Evolutionary conservation across 495 filamentous ascomycete genomes (phyloP), one percentile per base, ranked within the genome.

Genomic region (Tetracladium setigerum): DNA sequence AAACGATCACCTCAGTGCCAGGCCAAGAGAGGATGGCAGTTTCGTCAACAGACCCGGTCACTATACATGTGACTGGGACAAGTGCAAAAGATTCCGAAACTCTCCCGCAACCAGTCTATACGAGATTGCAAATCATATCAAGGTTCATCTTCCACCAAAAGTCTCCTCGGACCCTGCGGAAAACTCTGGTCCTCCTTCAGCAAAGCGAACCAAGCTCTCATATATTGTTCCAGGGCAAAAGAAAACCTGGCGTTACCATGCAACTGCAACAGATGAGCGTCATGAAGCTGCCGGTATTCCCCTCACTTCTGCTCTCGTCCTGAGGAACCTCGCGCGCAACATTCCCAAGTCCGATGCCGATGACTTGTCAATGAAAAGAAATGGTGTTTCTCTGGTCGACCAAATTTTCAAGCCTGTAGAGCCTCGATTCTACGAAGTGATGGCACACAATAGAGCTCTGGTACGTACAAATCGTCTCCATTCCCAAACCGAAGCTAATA

Each of bases 261-360:
- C 87, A 51, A 95, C 90, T 0, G 73, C 77, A 0, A 66, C 77
- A n/a, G 91, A 95, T 59, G 92, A 96, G 55, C 72, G 81, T 22
- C 66, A 73, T 3, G 84, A 95, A 49, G 84, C 91, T 0, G 77
- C 81, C 16, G 92, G 92, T 4, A 79, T 96, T 36, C 87, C 92
- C 7, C 76, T 95, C 32, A 87, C 86, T 33, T 85, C 86, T 19
- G 82, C 84, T 9, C 67, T 96, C 17, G 86, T 99, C 2, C 67
- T 99, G 52, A 79, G 92, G 30, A 99, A 97, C 58, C 76, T 99
- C 18, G 87, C 88, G 3, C 74, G 84, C 16, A 84, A 89, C 41
- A 70, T 89, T 0, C 74, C 81, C 46, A 74, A 79, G 60, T 74
- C 70, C 4, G 69, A 72, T 19, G 68, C 72, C 15, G 72, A 76